These are phyloP conservation scores for Gyromitra esculenta DNA, from an alignment of 2,329 filamentous ascomycete species.

Conservation along the genomic window DNA sequence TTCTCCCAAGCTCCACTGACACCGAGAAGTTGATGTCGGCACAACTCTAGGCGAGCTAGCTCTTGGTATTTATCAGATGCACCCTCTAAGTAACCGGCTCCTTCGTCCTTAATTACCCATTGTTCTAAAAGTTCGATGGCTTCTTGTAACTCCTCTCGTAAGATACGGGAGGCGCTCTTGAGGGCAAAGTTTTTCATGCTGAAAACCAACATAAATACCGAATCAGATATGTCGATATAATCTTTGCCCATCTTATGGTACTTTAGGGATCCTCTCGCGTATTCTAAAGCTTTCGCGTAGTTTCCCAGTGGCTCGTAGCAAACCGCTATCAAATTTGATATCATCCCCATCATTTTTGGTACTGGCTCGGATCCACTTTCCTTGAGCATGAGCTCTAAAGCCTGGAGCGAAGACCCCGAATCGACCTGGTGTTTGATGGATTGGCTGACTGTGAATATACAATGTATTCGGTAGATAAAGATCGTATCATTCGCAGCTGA, in stretches of 20 bases:
- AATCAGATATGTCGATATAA: slow-evolving; percentile 4
- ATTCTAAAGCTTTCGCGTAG: not conserved
- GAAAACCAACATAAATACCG: not conserved
- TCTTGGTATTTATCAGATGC: slow-evolving; percentile 11
- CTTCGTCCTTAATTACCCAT: not conserved
- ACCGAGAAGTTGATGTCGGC: not conserved
- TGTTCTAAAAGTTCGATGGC: not conserved
- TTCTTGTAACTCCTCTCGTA: not conserved
- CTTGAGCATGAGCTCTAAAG: not conserved
- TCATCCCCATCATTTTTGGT: not conserved
- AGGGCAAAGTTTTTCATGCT: not conserved
- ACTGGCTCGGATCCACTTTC: not conserved
- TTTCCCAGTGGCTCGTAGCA: slow-evolving; percentile 16
- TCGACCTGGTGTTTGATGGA: not conserved
- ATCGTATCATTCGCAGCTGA: not conserved
- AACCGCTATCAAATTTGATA: not conserved
- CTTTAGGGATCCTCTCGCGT: not conserved
- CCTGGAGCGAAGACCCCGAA: not conserved
- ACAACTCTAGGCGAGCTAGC: not conserved
- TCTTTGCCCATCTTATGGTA: slow-evolving; percentile 4
- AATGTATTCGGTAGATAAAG: not conserved
- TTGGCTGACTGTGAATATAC: not conserved
- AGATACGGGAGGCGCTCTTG: not conserved
- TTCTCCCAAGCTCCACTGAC: not conserved
- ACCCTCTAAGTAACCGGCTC: not conserved